These are phyloP conservation scores for Diaporthe sp. DNA, from an alignment of 2,329 filamentous ascomycete species.

Conservation along the genomic window DNA sequence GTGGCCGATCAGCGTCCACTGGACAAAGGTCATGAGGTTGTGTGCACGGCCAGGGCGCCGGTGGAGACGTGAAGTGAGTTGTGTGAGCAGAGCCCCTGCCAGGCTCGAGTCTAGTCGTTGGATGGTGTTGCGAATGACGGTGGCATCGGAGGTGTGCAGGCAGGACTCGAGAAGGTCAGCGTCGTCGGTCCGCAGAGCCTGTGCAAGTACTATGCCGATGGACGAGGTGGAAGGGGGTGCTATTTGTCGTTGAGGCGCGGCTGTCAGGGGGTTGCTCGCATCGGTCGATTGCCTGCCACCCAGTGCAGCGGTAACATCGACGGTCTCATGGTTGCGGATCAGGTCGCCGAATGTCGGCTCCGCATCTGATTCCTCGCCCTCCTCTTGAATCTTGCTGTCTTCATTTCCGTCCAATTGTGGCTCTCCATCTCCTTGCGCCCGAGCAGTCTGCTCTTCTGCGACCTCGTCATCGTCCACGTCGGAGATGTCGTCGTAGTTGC, in stretches of 20 bases:
- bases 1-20: slow-evolving; percentile 93
- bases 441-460: slow-evolving; percentile 52
- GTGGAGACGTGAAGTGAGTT: slow-evolving; percentile 89
- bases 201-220: slow-evolving; percentile 90
- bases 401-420: slow-evolving; percentile 30
- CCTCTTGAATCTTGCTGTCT: slow-evolving; percentile 48
- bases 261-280: slow-evolving; percentile 54
- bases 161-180: slow-evolving; percentile 91
- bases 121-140: slow-evolving; percentile 88
- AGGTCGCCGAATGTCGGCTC: slow-evolving; percentile 89
- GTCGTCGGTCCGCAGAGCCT: slow-evolving; percentile 94
- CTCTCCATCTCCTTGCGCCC: slow-evolving; percentile 41
- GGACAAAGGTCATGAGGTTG: slow-evolving; percentile 93
- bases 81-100: slow-evolving; percentile 83
- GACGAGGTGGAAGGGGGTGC: slow-evolving; percentile 81
- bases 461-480: slow-evolving; percentile 49
- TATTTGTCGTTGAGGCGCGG: slow-evolving; percentile 58
- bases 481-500: slow-evolving; percentile 61
- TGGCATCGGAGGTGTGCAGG: slow-evolving; percentile 82
- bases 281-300: slow-evolving; percentile 53
- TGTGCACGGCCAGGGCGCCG: slow-evolving; percentile 90
- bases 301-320: slow-evolving; percentile 80
- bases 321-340: slow-evolving; percentile 78
- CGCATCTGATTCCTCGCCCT: slow-evolving; percentile 61
- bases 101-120: slow-evolving; percentile 89